These are phyloP conservation scores for Sporothrix pseudoabietina DNA, from an alignment of 2,329 filamentous ascomycete species.

Conservation along the genomic window DNA sequence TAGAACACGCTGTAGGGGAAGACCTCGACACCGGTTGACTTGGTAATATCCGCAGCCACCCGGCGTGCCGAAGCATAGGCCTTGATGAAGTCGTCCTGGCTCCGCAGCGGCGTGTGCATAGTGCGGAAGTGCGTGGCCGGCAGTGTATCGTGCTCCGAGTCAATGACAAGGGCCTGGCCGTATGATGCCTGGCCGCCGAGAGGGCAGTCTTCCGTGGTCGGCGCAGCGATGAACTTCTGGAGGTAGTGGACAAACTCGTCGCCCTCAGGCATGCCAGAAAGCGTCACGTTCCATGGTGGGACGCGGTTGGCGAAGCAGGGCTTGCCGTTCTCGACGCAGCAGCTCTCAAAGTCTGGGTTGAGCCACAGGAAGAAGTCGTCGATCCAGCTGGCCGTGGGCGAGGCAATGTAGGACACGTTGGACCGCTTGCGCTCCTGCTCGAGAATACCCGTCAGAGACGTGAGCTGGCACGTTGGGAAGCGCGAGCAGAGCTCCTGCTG, in stretches of 20 bases:
- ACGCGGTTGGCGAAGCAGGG: constrained; percentile 78
- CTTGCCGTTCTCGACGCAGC: constrained; percentile 69
- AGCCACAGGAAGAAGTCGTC: constrained; percentile 97
- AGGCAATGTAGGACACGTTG: constrained; percentile 82
- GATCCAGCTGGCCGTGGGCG: constrained; percentile 90
- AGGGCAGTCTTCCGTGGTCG: constrained; percentile 81
- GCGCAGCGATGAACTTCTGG: constrained; percentile 76
- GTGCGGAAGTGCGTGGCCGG: constrained; percentile 90
- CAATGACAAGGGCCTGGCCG: constrained; percentile 77
- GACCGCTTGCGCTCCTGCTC: constrained; percentile 93
- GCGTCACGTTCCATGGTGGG: constrained; percentile 85
- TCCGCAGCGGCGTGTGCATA: constrained; percentile 81
- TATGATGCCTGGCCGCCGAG: constrained; percentile 88
- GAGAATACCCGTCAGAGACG: constrained; percentile 84
- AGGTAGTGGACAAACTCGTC: constrained; percentile 89
- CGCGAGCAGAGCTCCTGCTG: constrained; percentile 89
- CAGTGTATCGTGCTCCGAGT: constrained; percentile 66
- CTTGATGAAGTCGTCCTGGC: constrained; percentile 88
- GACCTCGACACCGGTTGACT: constrained; percentile 73
- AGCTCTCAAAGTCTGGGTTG: constrained; percentile 77
- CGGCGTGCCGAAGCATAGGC: constrained; percentile 88
- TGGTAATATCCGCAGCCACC: constrained; percentile 75
- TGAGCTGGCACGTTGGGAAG: constrained; percentile 83
- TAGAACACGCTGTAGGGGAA: constrained; percentile 98
- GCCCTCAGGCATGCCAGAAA: constrained; percentile 89